A percentile compares a stretch with the other conserved stretches of the same genome.
phyloP scores from a whole-genome alignment of 352 stramenopile genomes.

The Pythium rhizo-oryzae region DNA sequence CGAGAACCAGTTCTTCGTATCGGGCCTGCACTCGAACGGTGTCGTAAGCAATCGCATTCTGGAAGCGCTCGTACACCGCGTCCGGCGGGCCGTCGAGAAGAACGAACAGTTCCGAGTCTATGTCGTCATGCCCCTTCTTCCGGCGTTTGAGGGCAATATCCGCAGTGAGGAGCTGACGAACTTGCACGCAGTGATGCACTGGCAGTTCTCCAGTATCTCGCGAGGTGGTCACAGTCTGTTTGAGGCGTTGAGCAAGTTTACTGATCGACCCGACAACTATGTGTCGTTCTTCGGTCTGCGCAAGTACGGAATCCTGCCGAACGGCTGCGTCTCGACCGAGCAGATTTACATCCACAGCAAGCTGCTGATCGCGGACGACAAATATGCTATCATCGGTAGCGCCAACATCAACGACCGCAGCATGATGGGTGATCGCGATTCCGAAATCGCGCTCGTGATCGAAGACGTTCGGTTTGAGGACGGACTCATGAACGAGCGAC shows the following conservation, averaged over 20 bases:
- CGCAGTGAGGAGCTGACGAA: conserved; percentile 83
- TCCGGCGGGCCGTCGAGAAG: conserved; percentile 69
- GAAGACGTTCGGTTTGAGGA: conserved; percentile 85
- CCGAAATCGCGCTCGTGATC: conserved; percentile 84
- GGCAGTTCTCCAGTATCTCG: conserved; percentile 88
- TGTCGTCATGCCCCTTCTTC: conserved; percentile 85
- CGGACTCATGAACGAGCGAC: conserved; percentile 73
- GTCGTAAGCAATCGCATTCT: conserved; percentile 84
- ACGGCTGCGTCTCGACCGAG: conserved; percentile 78
- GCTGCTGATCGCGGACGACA: conserved; percentile 91
- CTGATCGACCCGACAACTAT: conserved; percentile 69
- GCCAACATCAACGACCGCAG: conserved; percentile 97
- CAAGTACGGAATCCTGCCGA: conserved; percentile 83
- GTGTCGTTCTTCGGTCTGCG: conserved; percentile 85
- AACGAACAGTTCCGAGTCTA: conserved; percentile 83
- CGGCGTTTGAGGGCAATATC: conserved; percentile 85
- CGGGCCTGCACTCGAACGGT: conserved; percentile 71
- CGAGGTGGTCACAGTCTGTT: conserved; percentile 82
- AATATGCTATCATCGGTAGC: conserved; percentile 89
- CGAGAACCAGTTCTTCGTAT: conserved; percentile 94
- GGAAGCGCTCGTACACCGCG: conserved; percentile 83
- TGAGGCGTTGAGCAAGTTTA: conserved; percentile 62
- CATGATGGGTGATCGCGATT: conserved; percentile 92
- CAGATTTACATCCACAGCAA: conserved; percentile 95
- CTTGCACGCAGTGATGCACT: conserved; percentile 88